phyloP scores from a whole-genome alignment of 208 protist species.

The Angomonas ambiguus region DNA sequence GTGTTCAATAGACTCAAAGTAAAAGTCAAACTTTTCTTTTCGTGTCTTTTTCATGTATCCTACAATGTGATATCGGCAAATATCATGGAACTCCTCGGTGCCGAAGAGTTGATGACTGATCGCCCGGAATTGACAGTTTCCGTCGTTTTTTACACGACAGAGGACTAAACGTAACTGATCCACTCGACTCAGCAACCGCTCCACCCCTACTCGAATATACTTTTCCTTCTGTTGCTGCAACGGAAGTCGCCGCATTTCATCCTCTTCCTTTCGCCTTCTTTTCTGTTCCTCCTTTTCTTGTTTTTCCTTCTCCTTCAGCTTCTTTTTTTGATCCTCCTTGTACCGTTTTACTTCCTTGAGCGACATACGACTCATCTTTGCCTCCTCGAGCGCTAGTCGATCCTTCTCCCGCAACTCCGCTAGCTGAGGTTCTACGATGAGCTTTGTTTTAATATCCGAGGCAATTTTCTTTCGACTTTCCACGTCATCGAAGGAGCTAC shows the following conservation, averaged over 20 bases:
- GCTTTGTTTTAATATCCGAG: conserved; percentile 19
- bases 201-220: conserved; percentile 51
- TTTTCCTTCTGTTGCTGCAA: conserved; percentile 34
- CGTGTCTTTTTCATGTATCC: conserved; percentile 78
- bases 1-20: conserved; percentile 55
- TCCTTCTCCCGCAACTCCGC: neutral
- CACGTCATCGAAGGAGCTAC: conserved; percentile 27
- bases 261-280: conserved; percentile 1
- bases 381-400: neutral
- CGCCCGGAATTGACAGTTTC: conserved; percentile 88
- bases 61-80: conserved; percentile 68
- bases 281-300: conserved; percentile 10
- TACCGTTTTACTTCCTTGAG: conserved; percentile 1
- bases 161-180: conserved; percentile 50
- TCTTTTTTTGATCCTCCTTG: conserved; percentile 10
- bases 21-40: conserved; percentile 66
- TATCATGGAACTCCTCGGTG: conserved; percentile 76
- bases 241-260: neutral
- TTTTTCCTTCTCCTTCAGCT: conserved; percentile 2
- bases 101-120: conserved; percentile 84
- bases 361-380: conserved; percentile 1
- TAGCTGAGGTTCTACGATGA: neutral
- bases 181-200: conserved; percentile 53
- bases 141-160: conserved; percentile 69
- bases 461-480: conserved; percentile 22